These are phyloP conservation scores for Thalassiosira sp. DNA, from an alignment of 352 stramenopile species.

Conservation along the genomic window DNA sequence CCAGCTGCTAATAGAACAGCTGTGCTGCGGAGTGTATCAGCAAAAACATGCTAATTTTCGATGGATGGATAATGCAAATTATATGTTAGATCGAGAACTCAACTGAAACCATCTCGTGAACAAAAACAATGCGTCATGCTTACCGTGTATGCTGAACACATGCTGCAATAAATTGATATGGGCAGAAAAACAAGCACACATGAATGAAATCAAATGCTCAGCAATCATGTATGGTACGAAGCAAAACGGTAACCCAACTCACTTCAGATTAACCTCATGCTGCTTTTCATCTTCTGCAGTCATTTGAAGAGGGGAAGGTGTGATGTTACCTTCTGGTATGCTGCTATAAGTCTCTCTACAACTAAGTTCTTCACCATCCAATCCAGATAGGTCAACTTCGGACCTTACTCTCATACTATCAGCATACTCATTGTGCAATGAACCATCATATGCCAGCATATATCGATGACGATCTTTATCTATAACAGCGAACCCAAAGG, in stretches of 20 bases:
- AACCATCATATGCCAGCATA: slow-evolving; percentile 45
- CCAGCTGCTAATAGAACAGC: slow-evolving; percentile 61
- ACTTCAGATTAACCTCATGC: slow-evolving; percentile 62
- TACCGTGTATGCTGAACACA: slow-evolving; percentile 72
- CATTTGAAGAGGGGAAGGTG: slow-evolving; percentile 4
- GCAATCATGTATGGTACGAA: too few relatives aligned
- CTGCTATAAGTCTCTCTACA: slow-evolving; percentile 20
- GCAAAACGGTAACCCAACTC: too few relatives aligned
- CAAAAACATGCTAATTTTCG: slow-evolving; percentile 59
- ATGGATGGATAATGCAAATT: neutral
- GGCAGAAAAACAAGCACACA: too few relatives aligned
- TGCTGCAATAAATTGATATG: too few relatives aligned
- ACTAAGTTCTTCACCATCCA: slow-evolving; percentile 17
- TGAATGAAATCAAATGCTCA: too few relatives aligned
- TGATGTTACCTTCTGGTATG: slow-evolving; percentile 19
- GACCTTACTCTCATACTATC: slow-evolving; percentile 28
- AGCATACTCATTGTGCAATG: slow-evolving; percentile 41
- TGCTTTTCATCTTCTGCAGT: slow-evolving; percentile 4
- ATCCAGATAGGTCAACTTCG: slow-evolving; percentile 24
- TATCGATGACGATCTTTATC: slow-evolving; percentile 46
- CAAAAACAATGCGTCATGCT: slow-evolving; percentile 14
- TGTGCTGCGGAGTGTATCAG: slow-evolving; percentile 68
- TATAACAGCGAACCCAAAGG: slow-evolving; percentile 51
- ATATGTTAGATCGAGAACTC: too few relatives aligned
- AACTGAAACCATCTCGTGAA: too few relatives aligned